A percentile compares a stretch with the other conserved stretches of the same genome.
These are phyloP conservation scores for Penicillium brasilianum DNA, from an alignment of 2,329 filamentous ascomycete genomes.

Conservation along the genomic window DNA sequence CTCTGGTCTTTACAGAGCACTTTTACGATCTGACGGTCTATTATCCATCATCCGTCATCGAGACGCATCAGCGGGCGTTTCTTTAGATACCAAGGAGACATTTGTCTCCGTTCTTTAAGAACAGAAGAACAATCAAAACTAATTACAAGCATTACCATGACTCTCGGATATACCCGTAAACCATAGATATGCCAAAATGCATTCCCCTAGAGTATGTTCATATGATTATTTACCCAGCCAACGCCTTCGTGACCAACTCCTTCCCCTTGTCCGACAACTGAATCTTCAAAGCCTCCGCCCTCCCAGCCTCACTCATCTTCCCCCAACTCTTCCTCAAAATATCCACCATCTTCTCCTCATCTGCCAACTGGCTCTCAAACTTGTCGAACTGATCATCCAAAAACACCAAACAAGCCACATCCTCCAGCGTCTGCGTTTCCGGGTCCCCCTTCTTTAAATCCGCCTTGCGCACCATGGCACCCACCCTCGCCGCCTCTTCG, in stretches of 20 bases:
- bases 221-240: slow-evolving; percentile 50
- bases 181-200: background rate
- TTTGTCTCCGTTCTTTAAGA: background rate
- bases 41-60: background rate
- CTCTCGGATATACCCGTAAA: background rate
- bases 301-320: slow-evolving; percentile 71
- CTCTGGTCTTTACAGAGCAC: background rate
- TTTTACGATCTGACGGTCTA: background rate
- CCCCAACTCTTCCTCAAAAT: slow-evolving; percentile 76
- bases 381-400: slow-evolving; percentile 84
- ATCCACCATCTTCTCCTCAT: slow-evolving; percentile 76
- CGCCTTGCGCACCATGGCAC: slow-evolving; percentile 78
- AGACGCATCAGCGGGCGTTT: slow-evolving; percentile 12
- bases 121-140: too few relatives aligned
- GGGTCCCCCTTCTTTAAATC: slow-evolving; percentile 60
- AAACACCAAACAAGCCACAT: slow-evolving; percentile 86
- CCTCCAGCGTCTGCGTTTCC: slow-evolving; percentile 75
- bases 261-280: slow-evolving; percentile 67
- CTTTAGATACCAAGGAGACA: slow-evolving; percentile 5
- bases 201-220: background rate
- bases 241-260: slow-evolving; percentile 66
- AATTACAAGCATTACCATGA: too few relatives aligned
- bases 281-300: slow-evolving; percentile 68
- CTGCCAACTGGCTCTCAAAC: slow-evolving; percentile 70
- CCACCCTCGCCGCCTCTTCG: slow-evolving; percentile 66